A percentile compares a stretch with the other conserved stretches of the same genome.
Evolutionary conservation across 2,329 filamentous ascomycete genomes (phyloP).

Genomic region (Pestalotiopsis sp.): DNA sequence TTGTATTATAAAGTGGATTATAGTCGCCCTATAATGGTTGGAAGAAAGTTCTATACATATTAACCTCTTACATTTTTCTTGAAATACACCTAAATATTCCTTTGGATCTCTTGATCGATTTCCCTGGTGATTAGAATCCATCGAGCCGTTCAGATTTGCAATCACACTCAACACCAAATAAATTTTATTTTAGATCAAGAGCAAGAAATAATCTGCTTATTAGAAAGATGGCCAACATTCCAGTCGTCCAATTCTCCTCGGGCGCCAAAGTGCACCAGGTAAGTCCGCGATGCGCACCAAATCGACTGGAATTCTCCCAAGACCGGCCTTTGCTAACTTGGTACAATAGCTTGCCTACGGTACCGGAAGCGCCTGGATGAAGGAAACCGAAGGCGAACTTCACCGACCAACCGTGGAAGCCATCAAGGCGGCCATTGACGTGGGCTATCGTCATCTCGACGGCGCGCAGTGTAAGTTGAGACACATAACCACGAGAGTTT

Average conservation of each 20-base stretch:
- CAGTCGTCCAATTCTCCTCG: background rate
- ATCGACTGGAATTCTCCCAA: background rate
- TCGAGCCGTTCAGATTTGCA: too few species aligned
- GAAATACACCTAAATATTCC: background rate
- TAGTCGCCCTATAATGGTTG: background rate
- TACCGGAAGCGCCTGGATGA: conserved; percentile 2
- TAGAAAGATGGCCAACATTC: background rate
- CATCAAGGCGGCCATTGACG: conserved; percentile 2
- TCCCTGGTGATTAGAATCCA: too few species aligned
- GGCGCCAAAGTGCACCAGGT: conserved; percentile 2
- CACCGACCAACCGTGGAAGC: conserved; percentile 1
- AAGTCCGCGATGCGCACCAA: background rate
- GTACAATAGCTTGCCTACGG: background rate
- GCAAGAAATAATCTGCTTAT: too few species aligned
- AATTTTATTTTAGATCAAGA: background rate
- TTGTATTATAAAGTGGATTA: background rate
- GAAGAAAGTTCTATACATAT: background rate
- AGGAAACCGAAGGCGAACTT: background rate
- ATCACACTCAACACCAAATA: too few species aligned
- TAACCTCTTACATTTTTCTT: background rate
- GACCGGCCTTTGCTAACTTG: background rate
- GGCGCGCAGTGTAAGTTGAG: conserved; percentile 1
- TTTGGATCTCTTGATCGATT: too few species aligned
- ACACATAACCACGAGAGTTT: too few species aligned
- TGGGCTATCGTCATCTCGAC: conserved; percentile 9